These are phyloP conservation scores for Cryomyces antarcticus DNA, from an alignment of 495 filamentous ascomycete genomes.

Conservation along the genomic window DNA sequence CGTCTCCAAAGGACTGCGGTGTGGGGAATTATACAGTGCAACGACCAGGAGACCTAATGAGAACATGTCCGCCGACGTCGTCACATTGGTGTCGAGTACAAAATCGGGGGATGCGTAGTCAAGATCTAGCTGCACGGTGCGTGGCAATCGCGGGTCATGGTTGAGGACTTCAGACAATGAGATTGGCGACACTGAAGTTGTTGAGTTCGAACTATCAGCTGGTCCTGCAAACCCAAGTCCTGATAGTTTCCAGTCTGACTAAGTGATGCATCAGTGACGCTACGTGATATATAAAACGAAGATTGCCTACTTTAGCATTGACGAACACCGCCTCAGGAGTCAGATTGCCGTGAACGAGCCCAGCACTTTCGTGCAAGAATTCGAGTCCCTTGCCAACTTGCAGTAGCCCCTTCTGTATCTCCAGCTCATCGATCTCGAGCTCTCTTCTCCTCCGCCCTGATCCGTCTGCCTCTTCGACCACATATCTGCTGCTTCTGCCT, in stretches of 20 bases:
- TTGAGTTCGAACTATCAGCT: slow-evolving; percentile 24
- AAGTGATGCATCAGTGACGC: slow-evolving; percentile 8
- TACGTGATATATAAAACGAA: slow-evolving; percentile 4
- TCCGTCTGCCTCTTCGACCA: slow-evolving; percentile 62
- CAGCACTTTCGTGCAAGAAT: slow-evolving; percentile 91
- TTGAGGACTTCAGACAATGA: slow-evolving; percentile 68
- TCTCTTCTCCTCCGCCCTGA: slow-evolving; percentile 48
- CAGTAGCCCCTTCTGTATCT: slow-evolving; percentile 87
- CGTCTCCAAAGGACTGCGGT: slow-evolving; percentile 64
- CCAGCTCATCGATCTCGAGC: slow-evolving; percentile 86
- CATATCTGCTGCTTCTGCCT: slow-evolving; percentile 55
- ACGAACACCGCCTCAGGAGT: slow-evolving; percentile 90
- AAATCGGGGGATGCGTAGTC: slow-evolving; percentile 93
- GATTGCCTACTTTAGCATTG: slow-evolving; percentile 57
- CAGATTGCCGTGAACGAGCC: slow-evolving; percentile 79
- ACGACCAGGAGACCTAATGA: slow-evolving; percentile 76
- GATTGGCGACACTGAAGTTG: slow-evolving; percentile 50
- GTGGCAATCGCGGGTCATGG: slow-evolving; percentile 64
- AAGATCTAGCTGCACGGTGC: slow-evolving; percentile 68
- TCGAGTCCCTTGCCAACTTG: slow-evolving; percentile 89
- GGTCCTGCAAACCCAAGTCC: slow-evolving; percentile 53
- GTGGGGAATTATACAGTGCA: slow-evolving; percentile 82
- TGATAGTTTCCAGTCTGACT: slow-evolving; percentile 96
- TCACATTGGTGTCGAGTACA: slow-evolving; percentile 66
- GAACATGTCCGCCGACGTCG: slow-evolving; percentile 69